phyloP scores from a whole-genome alignment of 2,329 filamentous ascomycete species.

The Xylariales sp. region DNA sequence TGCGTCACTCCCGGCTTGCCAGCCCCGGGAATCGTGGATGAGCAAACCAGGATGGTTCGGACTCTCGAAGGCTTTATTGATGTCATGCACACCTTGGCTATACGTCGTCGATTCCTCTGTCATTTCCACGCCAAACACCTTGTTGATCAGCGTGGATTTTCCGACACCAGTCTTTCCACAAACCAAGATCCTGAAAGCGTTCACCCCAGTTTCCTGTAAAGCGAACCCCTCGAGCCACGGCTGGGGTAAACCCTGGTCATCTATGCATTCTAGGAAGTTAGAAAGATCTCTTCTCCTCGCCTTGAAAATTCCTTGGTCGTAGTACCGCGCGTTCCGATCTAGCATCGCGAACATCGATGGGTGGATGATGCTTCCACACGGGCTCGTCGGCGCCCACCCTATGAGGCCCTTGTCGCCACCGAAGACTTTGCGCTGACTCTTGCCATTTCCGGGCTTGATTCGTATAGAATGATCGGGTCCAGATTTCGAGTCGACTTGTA shows the following conservation, averaged over 20 bases:
- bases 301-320: constrained; percentile 31
- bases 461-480: constrained; percentile 24
- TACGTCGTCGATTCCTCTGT: constrained; percentile 32
- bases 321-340: constrained; percentile 28
- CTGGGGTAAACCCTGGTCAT: constrained; percentile 24
- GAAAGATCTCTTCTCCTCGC: constrained; percentile 19
- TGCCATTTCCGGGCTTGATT: constrained; percentile 1
- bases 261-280: constrained; percentile 24
- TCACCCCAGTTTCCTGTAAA: constrained; percentile 24
- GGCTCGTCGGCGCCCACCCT: constrained; percentile 11
- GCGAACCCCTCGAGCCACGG: constrained; percentile 29
- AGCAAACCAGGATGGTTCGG: constrained; percentile 29
- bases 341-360: constrained; percentile 24
- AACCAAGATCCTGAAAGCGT: constrained; percentile 30
- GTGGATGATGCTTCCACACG: constrained; percentile 29
- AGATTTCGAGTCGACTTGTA: constrained; percentile 21
- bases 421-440: constrained; percentile 23
- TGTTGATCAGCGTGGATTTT: constrained; percentile 32
- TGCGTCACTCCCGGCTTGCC: constrained; percentile 31
- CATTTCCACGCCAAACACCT: constrained; percentile 34
- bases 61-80: constrained; percentile 29
- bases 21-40: constrained; percentile 32
- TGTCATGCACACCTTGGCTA: constrained; percentile 31
- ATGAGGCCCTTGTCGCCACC: constrained; percentile 2
- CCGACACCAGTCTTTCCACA: constrained; percentile 33